A percentile compares a stretch with the other conserved stretches of the same genome.
Conservation (phyloP, 441 rosid species). For the Adansonia rubrostipa region DNA sequence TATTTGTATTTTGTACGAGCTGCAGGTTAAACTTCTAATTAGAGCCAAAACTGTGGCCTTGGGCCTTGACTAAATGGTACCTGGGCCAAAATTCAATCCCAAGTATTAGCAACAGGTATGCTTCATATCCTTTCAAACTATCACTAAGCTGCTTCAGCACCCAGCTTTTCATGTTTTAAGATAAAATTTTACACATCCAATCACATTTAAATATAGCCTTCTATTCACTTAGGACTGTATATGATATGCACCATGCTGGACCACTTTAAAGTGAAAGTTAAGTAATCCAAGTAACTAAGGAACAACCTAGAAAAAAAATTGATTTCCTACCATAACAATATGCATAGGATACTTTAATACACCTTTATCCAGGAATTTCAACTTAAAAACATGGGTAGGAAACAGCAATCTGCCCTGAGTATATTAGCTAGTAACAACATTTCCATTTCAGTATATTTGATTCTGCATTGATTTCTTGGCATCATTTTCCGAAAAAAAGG, state of each 20-base stretch:
- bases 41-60: neutral
- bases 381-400: neutral
- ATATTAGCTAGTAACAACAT: conserved; percentile 9
- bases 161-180: conserved; percentile 9
- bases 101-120: neutral
- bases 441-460: neutral
- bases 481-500: neutral
- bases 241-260: conserved; percentile 10
- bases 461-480: neutral
- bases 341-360: neutral
- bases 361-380: neutral
- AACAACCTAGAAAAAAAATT: conserved; percentile 8
- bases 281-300: neutral
- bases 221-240: neutral
- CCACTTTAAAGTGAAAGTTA: conserved; percentile 19
- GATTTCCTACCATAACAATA: neutral
- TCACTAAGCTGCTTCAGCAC: conserved; percentile 6
- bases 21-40: conserved; percentile 13
- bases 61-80: neutral
- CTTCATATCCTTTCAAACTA: conserved; percentile 9
- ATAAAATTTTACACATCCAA: conserved; percentile 10
- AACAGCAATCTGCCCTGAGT: neutral
- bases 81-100: neutral
- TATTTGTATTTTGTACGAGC: neutral
- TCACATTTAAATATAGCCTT: neutral